phyloP scores from a whole-genome alignment of 805 yeast genomes.

The Hemisphaericaspora nanyangensis region DNA sequence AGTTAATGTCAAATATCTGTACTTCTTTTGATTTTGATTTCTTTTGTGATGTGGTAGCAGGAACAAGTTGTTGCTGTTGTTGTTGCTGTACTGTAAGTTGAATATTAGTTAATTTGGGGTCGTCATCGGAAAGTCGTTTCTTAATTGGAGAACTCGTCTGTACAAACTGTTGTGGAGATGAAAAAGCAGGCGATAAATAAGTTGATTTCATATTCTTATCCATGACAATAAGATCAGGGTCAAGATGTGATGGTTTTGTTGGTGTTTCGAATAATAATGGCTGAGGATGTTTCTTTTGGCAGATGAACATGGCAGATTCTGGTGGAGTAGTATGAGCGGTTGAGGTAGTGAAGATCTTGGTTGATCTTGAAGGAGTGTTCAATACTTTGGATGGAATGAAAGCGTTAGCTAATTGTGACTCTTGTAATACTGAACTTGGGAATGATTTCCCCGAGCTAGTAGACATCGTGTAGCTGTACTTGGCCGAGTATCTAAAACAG shows the following conservation, averaged over 20 bases:
- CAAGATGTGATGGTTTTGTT: conserved; percentile 5
- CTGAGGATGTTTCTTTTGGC: not conserved
- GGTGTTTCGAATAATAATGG: conserved; percentile 6
- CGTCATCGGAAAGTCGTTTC: conserved; percentile 1
- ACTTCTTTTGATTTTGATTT: conserved; percentile 30
- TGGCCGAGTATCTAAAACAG: too few species aligned
- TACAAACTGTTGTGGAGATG: conserved; percentile 41
- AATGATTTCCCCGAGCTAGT: not conserved
- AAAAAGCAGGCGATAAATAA: conserved; percentile 37
- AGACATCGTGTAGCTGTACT: not conserved
- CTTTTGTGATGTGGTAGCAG: conserved; percentile 22
- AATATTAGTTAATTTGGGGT: too few species aligned
- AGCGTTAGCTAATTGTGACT: conserved; percentile 2
- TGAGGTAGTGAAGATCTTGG: conserved; percentile 4
- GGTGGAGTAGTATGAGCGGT: too few species aligned
- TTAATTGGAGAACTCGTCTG: conserved; percentile 6
- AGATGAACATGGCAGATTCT: conserved; percentile 5
- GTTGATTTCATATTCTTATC: conserved; percentile 2
- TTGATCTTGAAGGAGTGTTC: conserved; percentile 6
- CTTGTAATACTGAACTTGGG: conserved; percentile 3
- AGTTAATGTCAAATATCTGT: conserved; percentile 40
- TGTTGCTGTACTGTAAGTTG: conserved; percentile 2
- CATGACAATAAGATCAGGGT: conserved; percentile 6
- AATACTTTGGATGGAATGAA: not conserved
- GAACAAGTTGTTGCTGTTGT: conserved; percentile 1